phyloP scores from a whole-genome alignment of 2,329 filamentous ascomycete genomes.

The Colletotrichum shisoi region DNA sequence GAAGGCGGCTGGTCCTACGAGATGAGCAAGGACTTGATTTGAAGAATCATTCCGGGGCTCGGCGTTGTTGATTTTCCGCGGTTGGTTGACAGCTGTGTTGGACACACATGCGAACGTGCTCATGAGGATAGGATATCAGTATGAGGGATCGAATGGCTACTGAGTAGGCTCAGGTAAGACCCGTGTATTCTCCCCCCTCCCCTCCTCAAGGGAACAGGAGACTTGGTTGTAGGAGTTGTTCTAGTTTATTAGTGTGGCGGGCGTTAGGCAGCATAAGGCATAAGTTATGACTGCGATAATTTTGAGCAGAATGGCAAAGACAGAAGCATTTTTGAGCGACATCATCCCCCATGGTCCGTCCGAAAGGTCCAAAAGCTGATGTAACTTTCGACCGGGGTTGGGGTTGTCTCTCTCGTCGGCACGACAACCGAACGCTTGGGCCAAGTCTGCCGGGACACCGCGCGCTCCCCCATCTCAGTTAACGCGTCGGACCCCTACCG shows the following conservation, averaged over 20 bases:
- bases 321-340: constrained; percentile 1
- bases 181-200: constrained; percentile 10
- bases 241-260: constrained; percentile 15
- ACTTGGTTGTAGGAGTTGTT: neutral
- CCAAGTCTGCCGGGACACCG: neutral
- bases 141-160: constrained; percentile 14
- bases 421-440: constrained; percentile 2
- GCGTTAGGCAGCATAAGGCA: constrained; percentile 36
- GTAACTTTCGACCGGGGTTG: too few relatives aligned
- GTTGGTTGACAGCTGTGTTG: constrained; percentile 34
- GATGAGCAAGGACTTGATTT: constrained; percentile 59
- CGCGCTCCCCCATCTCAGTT: constrained; percentile 9
- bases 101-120: constrained; percentile 36
- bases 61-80: constrained; percentile 32
- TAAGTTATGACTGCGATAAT: constrained; percentile 28
- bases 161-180: constrained; percentile 16
- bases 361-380: too few relatives aligned
- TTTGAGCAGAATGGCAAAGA: constrained; percentile 22
- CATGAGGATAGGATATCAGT: constrained; percentile 34
- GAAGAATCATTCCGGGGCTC: constrained; percentile 32
- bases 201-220: neutral
- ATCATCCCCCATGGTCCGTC: neutral
- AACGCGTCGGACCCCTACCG: constrained; percentile 15
- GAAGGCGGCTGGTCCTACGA: constrained; percentile 88
- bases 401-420: neutral